A percentile compares a stretch with the other conserved stretches of the same genome.
These are phyloP conservation scores for Rhexocercosporidium sp. DNA, from an alignment of 2,329 filamentous ascomycete species.

Conservation along the genomic window DNA sequence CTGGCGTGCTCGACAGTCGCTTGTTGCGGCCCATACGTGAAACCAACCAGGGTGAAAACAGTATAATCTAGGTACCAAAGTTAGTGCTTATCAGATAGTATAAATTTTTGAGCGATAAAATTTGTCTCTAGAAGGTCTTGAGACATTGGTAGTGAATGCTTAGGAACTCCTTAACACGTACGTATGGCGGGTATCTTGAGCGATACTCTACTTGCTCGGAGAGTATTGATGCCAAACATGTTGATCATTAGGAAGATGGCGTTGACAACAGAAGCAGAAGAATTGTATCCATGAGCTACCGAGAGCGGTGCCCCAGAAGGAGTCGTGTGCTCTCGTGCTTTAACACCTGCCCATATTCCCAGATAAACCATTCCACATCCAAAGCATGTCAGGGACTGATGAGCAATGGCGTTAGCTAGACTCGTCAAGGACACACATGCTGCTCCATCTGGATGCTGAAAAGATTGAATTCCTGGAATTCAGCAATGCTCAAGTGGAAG, in stretches of 20 bases:
- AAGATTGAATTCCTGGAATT: not conserved
- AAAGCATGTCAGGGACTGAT: constrained; percentile 48
- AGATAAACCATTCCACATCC: constrained; percentile 64
- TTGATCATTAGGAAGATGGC: constrained; percentile 72
- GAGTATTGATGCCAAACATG: constrained; percentile 67
- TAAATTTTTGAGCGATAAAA: not conserved
- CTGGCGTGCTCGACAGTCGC: constrained; percentile 57
- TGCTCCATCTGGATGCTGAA: not conserved
- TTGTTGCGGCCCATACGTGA: constrained; percentile 64
- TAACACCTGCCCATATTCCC: constrained; percentile 65
- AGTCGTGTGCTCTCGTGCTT: constrained; percentile 65
- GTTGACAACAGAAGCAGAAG: constrained; percentile 70
- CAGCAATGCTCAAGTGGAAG: too few species aligned
- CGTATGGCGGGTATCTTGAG: constrained; percentile 69
- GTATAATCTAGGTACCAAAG: constrained; percentile 54
- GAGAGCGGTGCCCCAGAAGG: constrained; percentile 30
- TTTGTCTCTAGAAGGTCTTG: not conserved
- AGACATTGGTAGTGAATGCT: too few species aligned
- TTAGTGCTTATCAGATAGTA: not conserved
- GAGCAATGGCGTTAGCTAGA: not conserved
- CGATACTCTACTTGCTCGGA: constrained; percentile 68
- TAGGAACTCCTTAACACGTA: not conserved
- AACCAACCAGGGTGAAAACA: constrained; percentile 68
- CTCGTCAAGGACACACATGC: too few species aligned
- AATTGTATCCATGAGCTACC: constrained; percentile 61